Percentiles rank a stretch among this genome's conserved stretches.
Evolutionary conservation across 345 rosid species (phyloP).

Genomic region (Melaleuca alternifolia): DNA sequence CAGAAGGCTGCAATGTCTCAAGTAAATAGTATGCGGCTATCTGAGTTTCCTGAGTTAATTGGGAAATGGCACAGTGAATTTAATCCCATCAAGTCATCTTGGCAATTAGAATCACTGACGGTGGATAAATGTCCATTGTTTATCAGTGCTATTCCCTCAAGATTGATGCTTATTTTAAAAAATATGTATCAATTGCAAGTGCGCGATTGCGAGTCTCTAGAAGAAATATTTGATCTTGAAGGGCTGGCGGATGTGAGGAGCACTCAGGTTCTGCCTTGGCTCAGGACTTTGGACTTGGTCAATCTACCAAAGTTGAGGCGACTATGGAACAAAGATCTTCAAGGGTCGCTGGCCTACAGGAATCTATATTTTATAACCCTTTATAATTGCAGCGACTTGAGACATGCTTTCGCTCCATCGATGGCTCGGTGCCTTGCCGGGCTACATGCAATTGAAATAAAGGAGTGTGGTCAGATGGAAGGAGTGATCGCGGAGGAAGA

Average conservation of each 20-base stretch:
- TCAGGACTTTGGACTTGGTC: background rate
- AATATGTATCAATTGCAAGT: rapidly evolving
- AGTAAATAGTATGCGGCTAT: rapidly evolving
- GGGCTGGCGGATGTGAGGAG: rapidly evolving
- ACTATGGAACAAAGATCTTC: background rate
- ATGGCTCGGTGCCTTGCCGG: background rate
- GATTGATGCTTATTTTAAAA: background rate
- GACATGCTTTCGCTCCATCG: background rate
- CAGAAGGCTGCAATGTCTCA: background rate
- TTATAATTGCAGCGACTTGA: background rate
- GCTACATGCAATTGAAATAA: background rate
- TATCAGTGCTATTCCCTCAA: background rate
- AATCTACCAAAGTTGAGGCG: background rate
- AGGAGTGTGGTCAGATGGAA: background rate
- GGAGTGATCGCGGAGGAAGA: background rate
- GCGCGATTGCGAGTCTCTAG: background rate
- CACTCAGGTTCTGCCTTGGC: background rate
- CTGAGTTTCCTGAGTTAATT: background rate
- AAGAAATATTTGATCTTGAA: background rate
- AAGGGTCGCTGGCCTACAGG: background rate
- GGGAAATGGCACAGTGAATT: background rate
- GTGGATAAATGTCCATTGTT: background rate
- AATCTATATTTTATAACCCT: rapidly evolving
- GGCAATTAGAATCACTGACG: rapidly evolving
- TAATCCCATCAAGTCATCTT: background rate